A percentile compares a stretch with the other conserved stretches of the same genome.
These are phyloP conservation scores for Suillus subalutaceus DNA, from an alignment of 768 basidiomycete species.

Conservation along the genomic window DNA sequence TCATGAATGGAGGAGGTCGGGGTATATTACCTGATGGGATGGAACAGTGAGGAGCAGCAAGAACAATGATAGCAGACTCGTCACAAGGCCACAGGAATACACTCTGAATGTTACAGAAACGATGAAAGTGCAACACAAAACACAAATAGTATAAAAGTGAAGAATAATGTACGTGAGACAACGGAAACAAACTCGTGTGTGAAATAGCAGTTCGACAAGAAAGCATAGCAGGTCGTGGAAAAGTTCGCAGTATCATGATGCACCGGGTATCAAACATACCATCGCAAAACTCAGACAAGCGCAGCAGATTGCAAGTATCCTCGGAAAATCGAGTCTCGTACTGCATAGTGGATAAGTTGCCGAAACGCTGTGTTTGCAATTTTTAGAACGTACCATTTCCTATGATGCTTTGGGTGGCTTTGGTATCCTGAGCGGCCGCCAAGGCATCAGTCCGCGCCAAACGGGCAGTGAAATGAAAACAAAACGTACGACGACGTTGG, in stretches of 20 bases:
- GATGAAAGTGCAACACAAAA: slow-evolving; percentile 4
- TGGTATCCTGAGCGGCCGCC: slow-evolving; percentile 61
- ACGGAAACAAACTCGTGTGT: neutral
- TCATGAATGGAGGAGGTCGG: neutral
- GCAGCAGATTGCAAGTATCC: slow-evolving; percentile 75
- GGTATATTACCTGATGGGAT: neutral
- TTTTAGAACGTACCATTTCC: slow-evolving; percentile 61
- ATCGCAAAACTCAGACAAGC: slow-evolving; percentile 48
- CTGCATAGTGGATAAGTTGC: slow-evolving; percentile 35
- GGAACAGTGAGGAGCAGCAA: neutral
- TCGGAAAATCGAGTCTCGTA: slow-evolving; percentile 76
- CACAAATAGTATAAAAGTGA: slow-evolving; percentile 5
- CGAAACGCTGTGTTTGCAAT: neutral
- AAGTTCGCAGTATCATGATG: neutral
- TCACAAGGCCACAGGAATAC: neutral
- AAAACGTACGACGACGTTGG: slow-evolving; percentile 70
- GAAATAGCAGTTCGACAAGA: slow-evolving; percentile 5
- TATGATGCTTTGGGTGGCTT: slow-evolving; percentile 82
- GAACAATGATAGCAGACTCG: neutral
- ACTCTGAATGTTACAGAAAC: neutral
- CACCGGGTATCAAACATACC: neutral
- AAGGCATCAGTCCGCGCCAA: slow-evolving; percentile 10
- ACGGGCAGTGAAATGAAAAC: neutral
- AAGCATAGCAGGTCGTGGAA: neutral
- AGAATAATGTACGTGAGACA: slow-evolving; percentile 1